Evolutionary conservation across 441 rosid genomes (phyloP).

Genomic region (Pelargonium fulgidum): DNA sequence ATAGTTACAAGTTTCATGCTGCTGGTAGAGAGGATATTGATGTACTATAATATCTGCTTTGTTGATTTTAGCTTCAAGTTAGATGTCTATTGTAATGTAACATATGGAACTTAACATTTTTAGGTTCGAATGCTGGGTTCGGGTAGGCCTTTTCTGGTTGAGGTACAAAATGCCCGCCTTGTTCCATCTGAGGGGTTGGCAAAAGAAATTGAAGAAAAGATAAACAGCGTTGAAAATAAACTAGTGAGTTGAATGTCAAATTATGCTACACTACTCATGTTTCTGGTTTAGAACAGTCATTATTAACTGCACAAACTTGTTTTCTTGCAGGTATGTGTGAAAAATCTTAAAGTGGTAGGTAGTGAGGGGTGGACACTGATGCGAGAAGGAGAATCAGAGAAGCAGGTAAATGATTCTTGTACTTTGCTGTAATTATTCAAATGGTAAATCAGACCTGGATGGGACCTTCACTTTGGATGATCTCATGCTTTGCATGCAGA

Average conservation of each 20-base stretch:
- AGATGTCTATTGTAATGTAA: constrained; percentile 20
- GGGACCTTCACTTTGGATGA: not conserved
- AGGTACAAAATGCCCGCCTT: constrained; percentile 76
- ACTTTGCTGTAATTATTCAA: constrained; percentile 5
- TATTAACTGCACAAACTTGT: constrained; percentile 20
- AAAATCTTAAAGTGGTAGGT: constrained; percentile 55
- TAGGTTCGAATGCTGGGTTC: constrained; percentile 99
- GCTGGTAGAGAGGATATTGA: constrained; percentile 99
- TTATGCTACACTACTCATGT: not conserved
- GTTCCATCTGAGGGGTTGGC: constrained; percentile 56
- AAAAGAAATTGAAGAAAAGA: constrained; percentile 57
- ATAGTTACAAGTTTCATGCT: constrained; percentile 90
- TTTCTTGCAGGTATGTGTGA: constrained; percentile 57
- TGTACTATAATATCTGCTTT: constrained; percentile 34
- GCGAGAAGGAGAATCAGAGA: constrained; percentile 98
- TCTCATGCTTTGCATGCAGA: constrained; percentile 39
- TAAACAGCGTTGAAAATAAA: constrained; percentile 52
- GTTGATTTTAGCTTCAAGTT: constrained; percentile 15
- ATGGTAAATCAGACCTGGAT: constrained; percentile 8
- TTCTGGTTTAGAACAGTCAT: constrained; percentile 7
- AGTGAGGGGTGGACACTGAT: constrained; percentile 72
- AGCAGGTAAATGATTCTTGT: constrained; percentile 44
- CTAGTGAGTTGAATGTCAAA: constrained; percentile 39
- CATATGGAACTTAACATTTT: constrained; percentile 18
- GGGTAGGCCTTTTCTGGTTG: constrained; percentile 92